Base-by-base conservation (phyloP, 2,329 filamentous ascomycete species). In the Setomelanomma holmii region DNA sequence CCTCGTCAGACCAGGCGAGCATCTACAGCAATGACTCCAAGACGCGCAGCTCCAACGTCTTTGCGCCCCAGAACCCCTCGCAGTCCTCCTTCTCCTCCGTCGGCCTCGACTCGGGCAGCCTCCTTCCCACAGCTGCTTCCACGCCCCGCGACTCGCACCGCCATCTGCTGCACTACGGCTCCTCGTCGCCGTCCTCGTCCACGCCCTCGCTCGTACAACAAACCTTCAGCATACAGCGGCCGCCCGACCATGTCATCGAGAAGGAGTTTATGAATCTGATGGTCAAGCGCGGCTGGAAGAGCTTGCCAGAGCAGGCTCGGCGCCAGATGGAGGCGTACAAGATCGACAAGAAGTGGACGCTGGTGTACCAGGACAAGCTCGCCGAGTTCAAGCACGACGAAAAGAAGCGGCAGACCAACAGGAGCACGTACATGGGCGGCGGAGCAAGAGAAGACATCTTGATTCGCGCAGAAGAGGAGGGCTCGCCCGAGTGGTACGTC, bases 241-340 rank as follows among this genome's bases (percentile, higher is more conserved):
- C 91, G 14, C 84, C 87, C 46, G 90, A 96, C 72, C 85, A 87
- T 53, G 79, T 96, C 12, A 89, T 97, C 40, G 91, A 98, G 72
- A 87, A 93, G 69, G 90, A 96, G 80, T 98, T 98, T 69, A 82
- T 93, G 67, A 88, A 91, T 45, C 80, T 99, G 60, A 98, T 99
- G 95, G 90, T 96, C 69, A 97, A 97, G 78, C 86, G 95, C 78
- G 95, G 93, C 60, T 98, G 93, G 91, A 95, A 96, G 78, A 96
- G 96, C 75, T 80, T 99, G 60, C 95, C 95, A 4, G 95, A 99
- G 70, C 91, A 96, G 78, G 95, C 95, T 23, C 86, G 89, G 63
- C 84, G 93, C 56, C 95, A 98, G 79, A 98, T 99, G 93, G 85
- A 95, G 77, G 92, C 92, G 33, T 98, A 99, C 73, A 91, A 93